A percentile compares a stretch with the other conserved stretches of the same genome.
These are phyloP conservation scores for Amborella trichopoda DNA, from an alignment of 164 flowering plant species.

Conservation along the genomic window DNA sequence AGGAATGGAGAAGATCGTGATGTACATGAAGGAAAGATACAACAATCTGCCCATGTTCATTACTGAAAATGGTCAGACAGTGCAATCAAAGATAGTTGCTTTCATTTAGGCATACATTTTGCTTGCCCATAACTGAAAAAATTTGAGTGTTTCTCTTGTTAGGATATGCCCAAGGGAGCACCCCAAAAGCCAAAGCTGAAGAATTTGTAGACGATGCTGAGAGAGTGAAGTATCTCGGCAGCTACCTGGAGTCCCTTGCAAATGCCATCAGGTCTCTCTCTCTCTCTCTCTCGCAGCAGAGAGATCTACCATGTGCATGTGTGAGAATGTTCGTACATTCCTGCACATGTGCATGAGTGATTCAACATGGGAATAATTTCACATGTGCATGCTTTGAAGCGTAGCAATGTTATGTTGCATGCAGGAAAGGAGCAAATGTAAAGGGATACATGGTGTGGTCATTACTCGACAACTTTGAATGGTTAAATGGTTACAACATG, in stretches of 20 bases:
- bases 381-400: too few species aligned
- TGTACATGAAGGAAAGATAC: constrained; percentile 14
- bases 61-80: constrained; percentile 16
- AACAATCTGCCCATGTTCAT: constrained; percentile 13
- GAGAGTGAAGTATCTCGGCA: background rate
- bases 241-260: constrained; percentile 1
- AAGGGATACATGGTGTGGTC: constrained; percentile 23
- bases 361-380: too few species aligned
- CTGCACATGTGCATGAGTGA: too few species aligned
- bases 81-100: background rate
- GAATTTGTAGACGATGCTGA: constrained; percentile 3
- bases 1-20: constrained; percentile 10
- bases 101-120: background rate
- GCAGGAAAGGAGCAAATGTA: constrained; percentile 12
- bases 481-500: constrained; percentile 16
- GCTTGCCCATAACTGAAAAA: background rate
- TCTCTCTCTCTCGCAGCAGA: too few species aligned
- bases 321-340: too few species aligned
- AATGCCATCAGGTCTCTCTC: constrained; percentile 3
- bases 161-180: constrained; percentile 6
- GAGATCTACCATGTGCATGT: too few species aligned
- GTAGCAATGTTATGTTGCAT: too few species aligned
- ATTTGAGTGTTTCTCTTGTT: background rate
- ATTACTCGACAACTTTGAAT: constrained; percentile 36
- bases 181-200: background rate